Conservation (phyloP, 306 rosid genomes). For the Glycine soja region DNA sequence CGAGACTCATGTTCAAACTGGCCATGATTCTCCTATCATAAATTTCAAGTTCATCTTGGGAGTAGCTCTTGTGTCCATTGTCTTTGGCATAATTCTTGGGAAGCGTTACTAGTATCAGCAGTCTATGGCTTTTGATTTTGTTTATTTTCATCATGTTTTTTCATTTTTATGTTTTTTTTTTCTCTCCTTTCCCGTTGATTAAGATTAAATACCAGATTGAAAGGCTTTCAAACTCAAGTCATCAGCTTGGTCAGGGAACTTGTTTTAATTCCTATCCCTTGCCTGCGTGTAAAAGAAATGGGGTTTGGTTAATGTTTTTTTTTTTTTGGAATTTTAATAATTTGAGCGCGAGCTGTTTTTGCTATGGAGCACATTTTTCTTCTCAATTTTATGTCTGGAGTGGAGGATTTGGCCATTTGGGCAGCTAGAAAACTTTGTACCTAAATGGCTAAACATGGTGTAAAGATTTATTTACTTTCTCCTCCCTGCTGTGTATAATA, state of each 20-base stretch:
- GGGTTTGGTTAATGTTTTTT: conserved; percentile 51
- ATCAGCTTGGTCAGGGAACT: conserved; percentile 68
- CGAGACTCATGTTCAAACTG: conserved; percentile 51
- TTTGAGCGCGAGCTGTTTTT: conserved; percentile 44
- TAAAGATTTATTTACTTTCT: not conserved
- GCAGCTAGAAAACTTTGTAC: conserved; percentile 27
- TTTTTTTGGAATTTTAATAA: conserved; percentile 46
- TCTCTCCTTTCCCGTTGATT: conserved; percentile 40
- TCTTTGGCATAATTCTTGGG: conserved; percentile 85
- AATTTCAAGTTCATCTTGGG: conserved; percentile 69
- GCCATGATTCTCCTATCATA: conserved; percentile 60
- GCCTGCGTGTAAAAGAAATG: conserved; percentile 60
- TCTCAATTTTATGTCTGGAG: conserved; percentile 14
- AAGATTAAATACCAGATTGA: conserved; percentile 47
- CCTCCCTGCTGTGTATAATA: not conserved
- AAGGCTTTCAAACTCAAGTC: conserved; percentile 57
- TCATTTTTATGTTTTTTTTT: conserved; percentile 3
- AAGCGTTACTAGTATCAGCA: conserved; percentile 66
- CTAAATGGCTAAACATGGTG: not conserved
- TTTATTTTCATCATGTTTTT: conserved; percentile 28
- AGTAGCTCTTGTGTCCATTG: conserved; percentile 77
- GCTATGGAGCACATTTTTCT: conserved; percentile 31
- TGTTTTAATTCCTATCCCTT: conserved; percentile 66
- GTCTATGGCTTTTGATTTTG: conserved; percentile 39
- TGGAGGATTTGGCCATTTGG: not conserved